Base-by-base conservation (phyloP, 2,329 filamentous ascomycete species). In the Botryotinia convoluta region DNA sequence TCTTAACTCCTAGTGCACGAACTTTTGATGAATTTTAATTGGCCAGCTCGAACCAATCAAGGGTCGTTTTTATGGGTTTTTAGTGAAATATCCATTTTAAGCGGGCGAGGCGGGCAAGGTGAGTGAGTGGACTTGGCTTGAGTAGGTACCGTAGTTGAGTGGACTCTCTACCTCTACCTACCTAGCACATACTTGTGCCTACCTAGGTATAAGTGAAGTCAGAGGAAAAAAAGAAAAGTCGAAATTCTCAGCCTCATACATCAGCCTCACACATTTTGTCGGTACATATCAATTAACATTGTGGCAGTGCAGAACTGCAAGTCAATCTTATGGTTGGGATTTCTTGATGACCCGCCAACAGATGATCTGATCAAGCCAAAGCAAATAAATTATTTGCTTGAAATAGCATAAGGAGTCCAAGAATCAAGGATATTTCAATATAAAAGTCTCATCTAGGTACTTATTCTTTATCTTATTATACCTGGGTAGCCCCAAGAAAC, bases 1-100 rank as follows among this genome's bases (percentile, higher is more conserved):
- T 72, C 44, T 63, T 42, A 39, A 22, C 12, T 37, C 22, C 39
- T 72, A 72, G 70, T 67, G 70, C 70, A 48, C 45, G 70, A 72
- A 45, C 29, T 45, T 72, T 72, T 51, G 37, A 9, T 29, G 48
- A 45, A 20, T 26, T 72, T 72, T 72, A 2, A 72, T 72, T 72
- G 70, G 70, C 22, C n/a, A 6, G 4, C 1, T 42, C 2, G n/a
- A 3, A 6, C 32, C 22, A n/a, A 51, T 67, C 22, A 35, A 48
- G 32, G 64, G 22, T 20, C 26, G 32, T 54, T 22, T 68, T 68
- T 42, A 29, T 32, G 26, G 39, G 26, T 10, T n/a, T 5, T 42
- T 22, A 3, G 16, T 29, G 32, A 48, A 16, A 1, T 39, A 39
- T 26, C 32, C 59, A 51, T 16, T 45, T 64, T 64, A 44, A 63